Percentiles rank a stretch among this genome's conserved stretches.
Conservation (phyloP, 495 filamentous ascomycete species). For the Neurospora hispaniola region DNA sequence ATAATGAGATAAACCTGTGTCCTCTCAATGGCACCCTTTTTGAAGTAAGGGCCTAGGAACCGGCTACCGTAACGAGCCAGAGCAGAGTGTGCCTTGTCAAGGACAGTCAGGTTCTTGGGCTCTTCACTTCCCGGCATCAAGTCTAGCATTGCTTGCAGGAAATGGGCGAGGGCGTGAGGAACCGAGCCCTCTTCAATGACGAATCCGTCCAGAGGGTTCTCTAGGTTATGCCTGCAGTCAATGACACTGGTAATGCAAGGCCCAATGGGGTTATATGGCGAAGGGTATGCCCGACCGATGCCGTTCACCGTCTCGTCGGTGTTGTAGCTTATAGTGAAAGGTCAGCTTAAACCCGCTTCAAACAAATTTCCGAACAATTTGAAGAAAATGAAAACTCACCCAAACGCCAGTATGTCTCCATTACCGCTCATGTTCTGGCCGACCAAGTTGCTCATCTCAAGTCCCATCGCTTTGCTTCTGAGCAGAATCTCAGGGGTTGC, state of each 20-base stretch:
- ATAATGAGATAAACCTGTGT: conserved; percentile 63
- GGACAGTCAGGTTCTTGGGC: conserved; percentile 26
- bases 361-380: not conserved
- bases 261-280: conserved; percentile 44
- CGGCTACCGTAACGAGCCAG: conserved; percentile 39
- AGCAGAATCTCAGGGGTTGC: conserved; percentile 59
- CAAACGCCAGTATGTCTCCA: conserved; percentile 55
- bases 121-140: conserved; percentile 40
- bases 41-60: conserved; percentile 46
- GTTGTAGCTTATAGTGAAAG: conserved; percentile 40
- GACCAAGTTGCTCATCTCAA: conserved; percentile 45
- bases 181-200: conserved; percentile 57
- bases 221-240: conserved; percentile 43
- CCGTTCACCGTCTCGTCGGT: conserved; percentile 44
- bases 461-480: conserved; percentile 47
- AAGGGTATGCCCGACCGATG: conserved; percentile 39
- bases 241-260: conserved; percentile 57
- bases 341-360: not conserved
- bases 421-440: conserved; percentile 59
- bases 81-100: conserved; percentile 32
- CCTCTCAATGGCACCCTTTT: conserved; percentile 42
- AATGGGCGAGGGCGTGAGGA: conserved; percentile 42
- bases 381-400: conserved; percentile 22
- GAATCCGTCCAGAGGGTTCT: conserved; percentile 50
- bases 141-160: conserved; percentile 49